Conservation (phyloP, 129 eudicot species). For the Lactuca saligna region DNA sequence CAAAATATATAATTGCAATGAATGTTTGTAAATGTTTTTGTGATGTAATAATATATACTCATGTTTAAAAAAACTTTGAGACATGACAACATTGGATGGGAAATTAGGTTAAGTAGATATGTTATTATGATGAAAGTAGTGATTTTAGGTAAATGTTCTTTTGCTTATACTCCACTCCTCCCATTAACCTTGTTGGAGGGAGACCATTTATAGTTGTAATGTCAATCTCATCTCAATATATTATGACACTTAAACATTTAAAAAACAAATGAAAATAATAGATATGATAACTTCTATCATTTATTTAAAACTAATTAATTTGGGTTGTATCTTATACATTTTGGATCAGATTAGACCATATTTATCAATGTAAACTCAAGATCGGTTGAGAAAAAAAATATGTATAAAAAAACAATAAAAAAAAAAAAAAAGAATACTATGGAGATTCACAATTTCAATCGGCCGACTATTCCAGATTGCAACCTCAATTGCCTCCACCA, state of each 20-base stretch:
- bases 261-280: not conserved
- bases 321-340: not conserved
- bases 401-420: too few species aligned
- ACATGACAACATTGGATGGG: conserved; percentile 12
- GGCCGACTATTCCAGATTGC: too few species aligned
- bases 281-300: not conserved
- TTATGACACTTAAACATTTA: not conserved
- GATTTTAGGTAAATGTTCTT: conserved; percentile 38
- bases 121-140: conserved; percentile 34
- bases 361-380: too few species aligned
- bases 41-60: not conserved
- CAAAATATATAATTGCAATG: not conserved
- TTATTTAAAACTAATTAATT: too few species aligned
- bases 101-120: conserved; percentile 32
- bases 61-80: not conserved
- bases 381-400: too few species aligned
- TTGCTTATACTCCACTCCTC: conserved; percentile 39
- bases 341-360: too few species aligned
- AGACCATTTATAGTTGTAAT: conserved; percentile 24
- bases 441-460: too few species aligned
- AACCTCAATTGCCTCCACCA: too few species aligned
- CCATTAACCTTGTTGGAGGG: not conserved
- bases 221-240: conserved; percentile 17
- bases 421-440: too few species aligned
- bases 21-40: too few species aligned